These are phyloP conservation scores for Fraxinus nigra DNA, from an alignment of 305 asterid genomes.

Conservation along the genomic window DNA sequence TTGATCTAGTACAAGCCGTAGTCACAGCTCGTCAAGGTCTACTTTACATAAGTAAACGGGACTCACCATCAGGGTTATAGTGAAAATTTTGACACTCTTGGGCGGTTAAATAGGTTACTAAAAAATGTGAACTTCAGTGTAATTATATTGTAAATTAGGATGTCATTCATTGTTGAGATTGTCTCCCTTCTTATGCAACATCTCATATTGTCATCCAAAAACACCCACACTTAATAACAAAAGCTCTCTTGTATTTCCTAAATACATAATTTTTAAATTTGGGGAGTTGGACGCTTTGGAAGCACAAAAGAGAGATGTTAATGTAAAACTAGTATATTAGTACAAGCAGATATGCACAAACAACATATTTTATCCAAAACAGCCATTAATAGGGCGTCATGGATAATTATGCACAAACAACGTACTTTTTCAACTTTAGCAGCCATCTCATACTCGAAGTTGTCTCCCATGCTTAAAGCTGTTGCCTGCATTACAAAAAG, in stretches of 20 bases:
- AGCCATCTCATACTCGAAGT: slow-evolving; percentile 75
- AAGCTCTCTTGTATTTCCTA: not conserved
- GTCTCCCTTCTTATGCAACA: not conserved
- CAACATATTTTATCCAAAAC: not conserved
- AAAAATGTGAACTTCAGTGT: not conserved
- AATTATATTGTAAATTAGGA: not conserved
- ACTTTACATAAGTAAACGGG: not conserved
- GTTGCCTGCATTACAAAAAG: slow-evolving; percentile 42
- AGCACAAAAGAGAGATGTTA: not conserved
- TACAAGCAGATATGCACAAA: not conserved
- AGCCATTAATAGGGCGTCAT: not conserved
- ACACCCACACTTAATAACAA: not conserved
- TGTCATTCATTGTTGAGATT: not conserved
- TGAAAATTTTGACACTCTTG: not conserved
- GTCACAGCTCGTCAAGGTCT: not conserved
- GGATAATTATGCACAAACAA: slow-evolving; percentile 11
- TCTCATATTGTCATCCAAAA: not conserved
- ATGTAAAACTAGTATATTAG: not conserved
- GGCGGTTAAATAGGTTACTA: not conserved
- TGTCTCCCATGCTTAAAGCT: slow-evolving; percentile 89
- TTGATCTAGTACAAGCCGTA: not conserved
- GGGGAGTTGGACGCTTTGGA: not conserved
- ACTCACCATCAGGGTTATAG: not conserved
- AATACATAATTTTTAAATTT: not conserved
- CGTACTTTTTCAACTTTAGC: slow-evolving; percentile 88